Conservation (phyloP, 2,329 filamentous ascomycete species). For the Penicillium sp. region DNA sequence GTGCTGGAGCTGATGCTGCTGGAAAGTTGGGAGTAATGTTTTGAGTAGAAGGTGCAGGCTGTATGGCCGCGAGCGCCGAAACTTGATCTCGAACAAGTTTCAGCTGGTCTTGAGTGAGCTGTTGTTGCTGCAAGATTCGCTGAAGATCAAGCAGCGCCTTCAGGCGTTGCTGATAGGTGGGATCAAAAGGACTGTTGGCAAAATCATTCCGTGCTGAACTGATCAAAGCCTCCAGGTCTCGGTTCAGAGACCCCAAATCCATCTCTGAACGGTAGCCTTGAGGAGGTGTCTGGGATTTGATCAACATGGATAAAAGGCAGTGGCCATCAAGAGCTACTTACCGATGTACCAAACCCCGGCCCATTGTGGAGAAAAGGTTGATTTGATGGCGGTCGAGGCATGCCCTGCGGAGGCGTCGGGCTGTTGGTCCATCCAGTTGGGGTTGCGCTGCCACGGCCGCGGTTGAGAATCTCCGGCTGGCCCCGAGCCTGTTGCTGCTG, state of each 20-base stretch:
- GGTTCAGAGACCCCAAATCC: constrained; percentile 70
- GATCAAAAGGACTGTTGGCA: constrained; percentile 71
- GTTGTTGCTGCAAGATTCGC: constrained; percentile 71
- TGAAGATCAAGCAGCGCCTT: constrained; percentile 84
- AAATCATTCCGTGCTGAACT: constrained; percentile 69
- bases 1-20: constrained; percentile 33
- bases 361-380: constrained; percentile 34
- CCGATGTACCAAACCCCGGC: constrained; percentile 18
- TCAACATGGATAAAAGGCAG: constrained; percentile 5
- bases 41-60: constrained; percentile 19
- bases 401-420: constrained; percentile 65
- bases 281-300: constrained; percentile 20
- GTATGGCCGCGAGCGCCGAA: constrained; percentile 62
- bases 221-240: constrained; percentile 79
- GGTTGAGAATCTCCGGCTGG: constrained; percentile 56
- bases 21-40: constrained; percentile 1
- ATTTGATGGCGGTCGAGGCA: constrained; percentile 32
- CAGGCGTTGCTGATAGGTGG: constrained; percentile 71
- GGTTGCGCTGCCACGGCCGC: constrained; percentile 51
- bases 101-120: constrained; percentile 75
- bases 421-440: constrained; percentile 66
- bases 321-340: constrained; percentile 3
- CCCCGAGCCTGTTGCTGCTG: constrained; percentile 50
- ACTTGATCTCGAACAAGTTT: constrained; percentile 82
- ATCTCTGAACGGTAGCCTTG: constrained; percentile 39